Percentiles rank a stretch among this genome's conserved stretches.
These are phyloP conservation scores for Yamadazyma sp. DNA, from an alignment of 805 yeast genomes.

Conservation along the genomic window DNA sequence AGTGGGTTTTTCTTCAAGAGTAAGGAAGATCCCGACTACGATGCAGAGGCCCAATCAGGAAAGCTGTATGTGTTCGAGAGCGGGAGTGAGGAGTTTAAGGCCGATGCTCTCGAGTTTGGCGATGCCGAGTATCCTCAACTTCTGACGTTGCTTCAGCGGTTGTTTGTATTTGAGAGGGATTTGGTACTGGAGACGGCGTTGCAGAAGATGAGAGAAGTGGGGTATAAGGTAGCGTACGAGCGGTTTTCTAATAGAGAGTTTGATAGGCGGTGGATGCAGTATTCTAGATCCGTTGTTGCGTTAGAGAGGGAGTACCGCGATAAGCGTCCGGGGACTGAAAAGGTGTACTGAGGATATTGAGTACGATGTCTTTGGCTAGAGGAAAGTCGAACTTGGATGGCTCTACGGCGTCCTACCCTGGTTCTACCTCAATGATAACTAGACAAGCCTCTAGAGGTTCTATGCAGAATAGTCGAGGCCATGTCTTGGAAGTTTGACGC, in stretches of 20 bases:
- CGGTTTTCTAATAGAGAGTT: constrained; percentile 66
- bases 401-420: no score
- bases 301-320: constrained; percentile 22
- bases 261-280: constrained; percentile 50
- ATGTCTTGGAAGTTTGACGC: no score
- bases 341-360: constrained; percentile 3
- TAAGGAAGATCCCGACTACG: constrained; percentile 68
- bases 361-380: no score
- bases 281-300: constrained; percentile 14
- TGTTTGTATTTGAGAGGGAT: constrained; percentile 28
- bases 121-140: constrained; percentile 44
- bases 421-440: no score
- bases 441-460: no score
- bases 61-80: not conserved
- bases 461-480: no score
- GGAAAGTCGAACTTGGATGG: no score
- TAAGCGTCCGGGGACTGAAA: constrained; percentile 9
- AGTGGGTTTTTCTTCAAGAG: constrained; percentile 83
- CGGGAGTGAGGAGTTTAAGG: not conserved
- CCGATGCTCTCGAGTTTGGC: constrained; percentile 6
- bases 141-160: constrained; percentile 46
- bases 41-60: constrained; percentile 3
- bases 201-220: constrained; percentile 45
- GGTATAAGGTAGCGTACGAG: constrained; percentile 41
- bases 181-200: constrained; percentile 30